Evolutionary conservation across 2,329 filamentous ascomycete species (phyloP).

Genomic region (Botrytis byssoidea): DNA sequence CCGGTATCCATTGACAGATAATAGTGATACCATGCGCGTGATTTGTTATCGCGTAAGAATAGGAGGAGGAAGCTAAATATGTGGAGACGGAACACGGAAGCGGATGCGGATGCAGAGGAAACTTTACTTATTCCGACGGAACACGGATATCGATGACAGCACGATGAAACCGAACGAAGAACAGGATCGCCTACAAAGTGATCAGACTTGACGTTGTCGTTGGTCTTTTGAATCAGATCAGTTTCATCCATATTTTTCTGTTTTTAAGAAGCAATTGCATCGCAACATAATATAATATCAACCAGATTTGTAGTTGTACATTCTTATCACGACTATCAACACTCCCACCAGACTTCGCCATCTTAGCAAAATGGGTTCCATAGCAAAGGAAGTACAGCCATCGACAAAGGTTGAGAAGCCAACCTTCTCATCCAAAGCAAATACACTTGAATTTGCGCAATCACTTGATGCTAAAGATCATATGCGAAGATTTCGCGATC

Average conservation of each 20-base stretch:
- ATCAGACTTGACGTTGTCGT: not conserved
- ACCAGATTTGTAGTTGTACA: not conserved
- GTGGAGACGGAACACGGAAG: slow-evolving; percentile 24
- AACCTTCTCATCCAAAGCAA: slow-evolving; percentile 50
- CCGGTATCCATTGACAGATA: not conserved
- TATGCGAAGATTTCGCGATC: slow-evolving; percentile 59
- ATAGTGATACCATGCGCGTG: not conserved
- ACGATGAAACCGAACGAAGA: not conserved
- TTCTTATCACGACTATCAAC: not conserved
- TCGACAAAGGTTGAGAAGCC: slow-evolving; percentile 31
- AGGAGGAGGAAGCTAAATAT: slow-evolving; percentile 5
- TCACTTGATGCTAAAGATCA: slow-evolving; percentile 60
- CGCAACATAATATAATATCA: not conserved
- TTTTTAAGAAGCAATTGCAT: not conserved
- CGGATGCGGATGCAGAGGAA: slow-evolving; percentile 24
- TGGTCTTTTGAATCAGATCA: not conserved
- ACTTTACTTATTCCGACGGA: slow-evolving; percentile 10
- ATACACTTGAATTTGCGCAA: slow-evolving; percentile 47
- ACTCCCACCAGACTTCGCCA: slow-evolving; percentile 5
- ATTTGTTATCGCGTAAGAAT: slow-evolving; percentile 14
- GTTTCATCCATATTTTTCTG: not conserved
- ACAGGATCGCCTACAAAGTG: slow-evolving; percentile 16
- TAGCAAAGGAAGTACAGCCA: slow-evolving; percentile 27
- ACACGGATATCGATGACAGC: slow-evolving; percentile 7
- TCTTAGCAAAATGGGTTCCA: slow-evolving; percentile 33